Conservation (phyloP, 345 rosid genomes). For the Turritis glabra region DNA sequence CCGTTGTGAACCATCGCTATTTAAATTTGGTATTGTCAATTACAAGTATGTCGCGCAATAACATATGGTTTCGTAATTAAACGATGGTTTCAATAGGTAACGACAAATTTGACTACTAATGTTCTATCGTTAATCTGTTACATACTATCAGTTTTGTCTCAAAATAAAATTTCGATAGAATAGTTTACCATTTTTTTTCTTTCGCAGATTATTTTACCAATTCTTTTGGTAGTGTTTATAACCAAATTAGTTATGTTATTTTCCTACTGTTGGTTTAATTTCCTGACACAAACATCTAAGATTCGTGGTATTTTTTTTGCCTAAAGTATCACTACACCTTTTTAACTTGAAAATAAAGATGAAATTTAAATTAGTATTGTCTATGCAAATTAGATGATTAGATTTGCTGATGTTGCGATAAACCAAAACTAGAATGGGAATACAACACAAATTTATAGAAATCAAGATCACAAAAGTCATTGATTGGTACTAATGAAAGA, state of each 20-base stretch:
- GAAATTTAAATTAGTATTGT: background rate
- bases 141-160: no score
- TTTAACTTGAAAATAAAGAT: background rate
- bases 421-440: slow-evolving; percentile 5
- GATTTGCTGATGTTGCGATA: background rate
- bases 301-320: background rate
- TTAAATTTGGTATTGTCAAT: background rate
- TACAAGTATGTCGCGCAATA: background rate
- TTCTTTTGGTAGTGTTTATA: no score
- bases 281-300: background rate
- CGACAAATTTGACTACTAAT: background rate
- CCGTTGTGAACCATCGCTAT: background rate
- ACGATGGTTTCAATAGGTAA: no score
- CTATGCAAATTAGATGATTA: background rate
- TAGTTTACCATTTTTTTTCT: no score
- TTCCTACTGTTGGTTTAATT: background rate
- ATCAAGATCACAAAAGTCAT: slow-evolving; percentile 6
- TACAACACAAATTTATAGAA: background rate
- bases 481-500: slow-evolving; percentile 16
- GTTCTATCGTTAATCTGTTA: no score
- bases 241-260: no score
- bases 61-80: no score
- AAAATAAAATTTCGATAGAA: no score
- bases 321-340: background rate
- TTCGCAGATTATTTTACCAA: no score